A percentile compares a stretch with the other conserved stretches of the same genome.
These are phyloP conservation scores for Xylaria venustula DNA, from an alignment of 495 filamentous ascomycete genomes.

Conservation along the genomic window DNA sequence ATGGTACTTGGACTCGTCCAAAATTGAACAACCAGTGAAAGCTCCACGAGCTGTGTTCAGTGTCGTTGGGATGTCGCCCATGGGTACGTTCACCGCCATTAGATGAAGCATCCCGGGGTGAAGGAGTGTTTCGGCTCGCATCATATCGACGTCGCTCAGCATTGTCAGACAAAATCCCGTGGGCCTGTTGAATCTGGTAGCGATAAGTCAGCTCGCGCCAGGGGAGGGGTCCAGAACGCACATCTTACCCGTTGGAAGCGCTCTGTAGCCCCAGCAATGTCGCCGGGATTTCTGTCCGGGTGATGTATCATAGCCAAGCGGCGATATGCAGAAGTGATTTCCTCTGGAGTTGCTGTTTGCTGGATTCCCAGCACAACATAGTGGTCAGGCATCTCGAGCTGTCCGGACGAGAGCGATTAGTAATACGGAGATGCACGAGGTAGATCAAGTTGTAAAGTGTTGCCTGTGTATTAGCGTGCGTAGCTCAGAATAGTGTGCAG, in stretches of 20 bases:
- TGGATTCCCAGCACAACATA: constrained; percentile 81
- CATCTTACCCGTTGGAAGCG: constrained; percentile 70
- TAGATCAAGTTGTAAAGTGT: no score
- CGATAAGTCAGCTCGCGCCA: not conserved
- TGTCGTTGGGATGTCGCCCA: no score
- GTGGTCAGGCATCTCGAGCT: constrained; percentile 79
- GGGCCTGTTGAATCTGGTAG: not conserved
- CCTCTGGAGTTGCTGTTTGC: constrained; percentile 68
- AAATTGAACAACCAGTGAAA: no score
- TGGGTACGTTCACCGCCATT: no score
- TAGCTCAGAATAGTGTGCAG: no score
- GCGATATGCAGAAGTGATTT: constrained; percentile 82
- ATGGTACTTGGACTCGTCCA: no score
- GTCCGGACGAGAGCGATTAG: no score
- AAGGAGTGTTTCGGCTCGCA: no score
- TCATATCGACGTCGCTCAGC: not conserved
- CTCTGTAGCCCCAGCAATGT: constrained; percentile 61
- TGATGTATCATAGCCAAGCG: constrained; percentile 77
- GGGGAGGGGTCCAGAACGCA: not conserved
- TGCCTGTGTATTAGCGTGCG: no score
- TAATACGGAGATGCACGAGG: no score
- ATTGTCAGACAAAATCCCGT: not conserved
- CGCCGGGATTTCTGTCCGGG: constrained; percentile 79
- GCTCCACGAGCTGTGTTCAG: no score
- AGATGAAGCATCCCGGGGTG: no score